Evolutionary conservation across 1,139 yeast genomes (phyloP).

Genomic region (Geotrichum bryndzae): DNA sequence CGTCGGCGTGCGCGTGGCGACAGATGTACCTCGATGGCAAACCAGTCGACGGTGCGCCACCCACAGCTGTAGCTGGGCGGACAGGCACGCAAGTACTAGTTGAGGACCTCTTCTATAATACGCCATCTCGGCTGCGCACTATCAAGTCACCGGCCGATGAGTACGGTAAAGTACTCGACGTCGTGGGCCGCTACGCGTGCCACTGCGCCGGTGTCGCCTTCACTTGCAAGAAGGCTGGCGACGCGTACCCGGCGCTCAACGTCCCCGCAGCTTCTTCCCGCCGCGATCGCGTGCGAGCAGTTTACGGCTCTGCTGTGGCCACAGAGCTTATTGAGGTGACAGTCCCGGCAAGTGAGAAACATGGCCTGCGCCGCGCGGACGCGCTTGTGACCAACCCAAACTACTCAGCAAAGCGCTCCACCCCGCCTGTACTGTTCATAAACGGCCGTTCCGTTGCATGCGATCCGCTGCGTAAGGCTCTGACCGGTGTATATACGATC

Average conservation of each 20-base stretch:
- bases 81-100: slow-evolving; percentile 81
- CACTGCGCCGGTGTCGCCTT: slow-evolving; percentile 68
- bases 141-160: slow-evolving; percentile 68
- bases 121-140: slow-evolving; percentile 70
- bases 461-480: slow-evolving; percentile 69
- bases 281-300: slow-evolving; percentile 63
- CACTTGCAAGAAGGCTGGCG: slow-evolving; percentile 73
- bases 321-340: slow-evolving; percentile 53
- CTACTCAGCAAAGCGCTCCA: slow-evolving; percentile 59
- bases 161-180: slow-evolving; percentile 68
- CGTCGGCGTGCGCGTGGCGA: slow-evolving; percentile 57
- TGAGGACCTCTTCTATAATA: slow-evolving; percentile 85
- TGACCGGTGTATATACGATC: slow-evolving; percentile 55
- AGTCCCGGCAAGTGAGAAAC: slow-evolving; percentile 29
- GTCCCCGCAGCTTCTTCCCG: slow-evolving; percentile 31
- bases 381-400: slow-evolving; percentile 74
- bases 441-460: slow-evolving; percentile 78
- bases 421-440: slow-evolving; percentile 72
- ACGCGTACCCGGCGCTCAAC: slow-evolving; percentile 31
- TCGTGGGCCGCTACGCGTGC: slow-evolving; percentile 76
- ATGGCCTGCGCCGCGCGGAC: slow-evolving; percentile 45
- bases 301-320: slow-evolving; percentile 69
- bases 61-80: slow-evolving; percentile 79
- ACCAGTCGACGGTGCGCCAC: slow-evolving; percentile 41
- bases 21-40: slow-evolving; percentile 63